Evolutionary conservation across 495 filamentous ascomycete species (phyloP).

Genomic region (Podospora comata): DNA sequence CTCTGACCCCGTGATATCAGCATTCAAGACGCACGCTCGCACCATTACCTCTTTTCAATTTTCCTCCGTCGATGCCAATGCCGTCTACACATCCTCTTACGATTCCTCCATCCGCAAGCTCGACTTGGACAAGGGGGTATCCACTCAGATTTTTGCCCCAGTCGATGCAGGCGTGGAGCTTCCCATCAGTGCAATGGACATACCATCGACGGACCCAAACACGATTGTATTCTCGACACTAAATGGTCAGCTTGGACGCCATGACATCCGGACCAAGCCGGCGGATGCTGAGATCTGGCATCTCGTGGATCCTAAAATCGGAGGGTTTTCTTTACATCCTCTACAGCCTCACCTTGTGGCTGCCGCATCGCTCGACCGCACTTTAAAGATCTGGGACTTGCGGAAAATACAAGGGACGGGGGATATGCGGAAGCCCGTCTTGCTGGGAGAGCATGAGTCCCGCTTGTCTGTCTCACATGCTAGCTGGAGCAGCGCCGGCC

Average conservation of each 20-base stretch:
- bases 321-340: constrained; percentile 84
- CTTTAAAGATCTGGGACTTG: constrained; percentile 87
- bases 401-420: constrained; percentile 67
- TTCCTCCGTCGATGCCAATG: constrained; percentile 63
- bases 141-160: constrained; percentile 76
- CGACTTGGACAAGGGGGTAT: constrained; percentile 74
- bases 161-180: constrained; percentile 63
- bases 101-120: constrained; percentile 88
- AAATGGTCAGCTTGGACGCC: constrained; percentile 70
- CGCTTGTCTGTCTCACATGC: constrained; percentile 87
- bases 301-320: constrained; percentile 93
- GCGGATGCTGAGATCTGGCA: constrained; percentile 61
- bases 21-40: constrained; percentile 83
- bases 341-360: constrained; percentile 75
- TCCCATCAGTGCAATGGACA: constrained; percentile 77
- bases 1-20: constrained; percentile 69
- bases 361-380: constrained; percentile 87
- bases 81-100: constrained; percentile 84
- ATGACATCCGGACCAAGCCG: constrained; percentile 64
- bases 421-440: constrained; percentile 50
- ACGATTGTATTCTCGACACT: constrained; percentile 84
- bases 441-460: constrained; percentile 78
- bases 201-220: constrained; percentile 66
- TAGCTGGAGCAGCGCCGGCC: constrained; percentile 75
- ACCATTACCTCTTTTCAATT: constrained; percentile 85